Percentiles rank a stretch among this genome's conserved stretches.
These are phyloP conservation scores for Botrytis medusae DNA, from an alignment of 2,329 filamentous ascomycete genomes.

Conservation along the genomic window DNA sequence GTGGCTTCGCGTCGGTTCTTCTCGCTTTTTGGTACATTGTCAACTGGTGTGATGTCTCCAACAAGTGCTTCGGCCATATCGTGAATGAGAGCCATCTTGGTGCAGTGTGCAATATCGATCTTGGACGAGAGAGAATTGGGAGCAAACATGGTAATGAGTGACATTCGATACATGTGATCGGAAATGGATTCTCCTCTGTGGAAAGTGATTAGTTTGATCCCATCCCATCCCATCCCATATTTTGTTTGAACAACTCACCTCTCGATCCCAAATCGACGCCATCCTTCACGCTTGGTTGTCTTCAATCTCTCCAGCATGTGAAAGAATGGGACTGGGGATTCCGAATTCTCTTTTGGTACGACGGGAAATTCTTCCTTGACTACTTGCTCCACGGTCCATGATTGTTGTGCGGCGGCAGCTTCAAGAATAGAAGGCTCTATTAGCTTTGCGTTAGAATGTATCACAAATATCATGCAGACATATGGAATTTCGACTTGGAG, in stretches of 20 bases:
- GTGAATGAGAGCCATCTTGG: conserved; percentile 93
- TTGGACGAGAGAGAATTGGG: conserved; percentile 69
- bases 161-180: conserved; percentile 99
- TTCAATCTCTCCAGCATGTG: conserved; percentile 92
- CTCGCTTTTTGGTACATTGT: conserved; percentile 80
- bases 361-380: conserved; percentile 59
- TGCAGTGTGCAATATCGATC: conserved; percentile 79
- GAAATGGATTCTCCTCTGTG: conserved; percentile 81
- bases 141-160: conserved; percentile 89
- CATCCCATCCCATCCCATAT: background rate
- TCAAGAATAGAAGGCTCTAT: conserved; percentile 7
- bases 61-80: conserved; percentile 97
- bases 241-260: conserved; percentile 43
- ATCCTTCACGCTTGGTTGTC: conserved; percentile 94
- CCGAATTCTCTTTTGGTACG: conserved; percentile 57
- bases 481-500: background rate
- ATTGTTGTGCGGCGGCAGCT: conserved; percentile 9
- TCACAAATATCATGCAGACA: background rate
- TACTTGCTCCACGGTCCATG: conserved; percentile 61
- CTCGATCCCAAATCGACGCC: conserved; percentile 80
- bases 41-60: conserved; percentile 93
- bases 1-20: conserved; percentile 83
- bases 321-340: conserved; percentile 86
- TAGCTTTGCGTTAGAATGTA: background rate
- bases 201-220: background rate